Base-by-base conservation (phyloP, 2,329 filamentous ascomycete species). In the Paracoccidioides lutzii region DNA sequence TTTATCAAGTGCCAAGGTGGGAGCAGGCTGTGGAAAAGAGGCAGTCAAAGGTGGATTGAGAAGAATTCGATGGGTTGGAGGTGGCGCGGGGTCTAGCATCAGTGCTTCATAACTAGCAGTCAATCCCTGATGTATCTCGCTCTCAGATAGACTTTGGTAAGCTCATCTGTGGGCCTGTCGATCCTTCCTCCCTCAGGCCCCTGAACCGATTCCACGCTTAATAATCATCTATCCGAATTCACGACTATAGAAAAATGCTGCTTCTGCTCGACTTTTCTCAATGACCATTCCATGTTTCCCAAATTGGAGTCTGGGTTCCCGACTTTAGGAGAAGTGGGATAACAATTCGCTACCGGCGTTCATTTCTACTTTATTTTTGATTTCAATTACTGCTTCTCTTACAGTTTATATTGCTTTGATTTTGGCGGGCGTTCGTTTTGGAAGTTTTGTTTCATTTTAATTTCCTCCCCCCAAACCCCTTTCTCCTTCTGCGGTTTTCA, bases 31-130 rank as follows among this genome's bases (percentile, higher is more conserved):
- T 62, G 73, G 74, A 4, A 71, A 71, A 56, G 74, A 77, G 61
- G 72, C 72, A 2, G 68, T 76, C n/a, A 67, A 67, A 28, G 71
- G 71, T 9, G 68, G 74, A 0, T 61, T 76, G 33, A 72, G 69
- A 58, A 68, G 69, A 50, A 64, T 76, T 37, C 68, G 73, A 53
- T 75, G 74, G 72, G 67, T 71, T 7, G 63, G 69, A 28, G 69
- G 66, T 14, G 65, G 66, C 30, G 62, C 67, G 44, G 69, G 65
- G 30, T 69, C 69, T n/a, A 66, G 69, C 4, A 67, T 72, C 54
- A 64, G 69, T 57, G 69, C 66, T 45, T 72, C 57, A 66, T 22
- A 45, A 45, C 8, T 32, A 45, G 6, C 28, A 45, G 8, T 12
- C 28, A 5, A 12, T 15, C 9, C 43, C 38, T 40, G 38, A 3